Evolutionary conservation across 202 grass and related monocot species (phyloP), one percentile per base, ranked within the genome.

Genomic region (Hordeum pubiflorum): DNA sequence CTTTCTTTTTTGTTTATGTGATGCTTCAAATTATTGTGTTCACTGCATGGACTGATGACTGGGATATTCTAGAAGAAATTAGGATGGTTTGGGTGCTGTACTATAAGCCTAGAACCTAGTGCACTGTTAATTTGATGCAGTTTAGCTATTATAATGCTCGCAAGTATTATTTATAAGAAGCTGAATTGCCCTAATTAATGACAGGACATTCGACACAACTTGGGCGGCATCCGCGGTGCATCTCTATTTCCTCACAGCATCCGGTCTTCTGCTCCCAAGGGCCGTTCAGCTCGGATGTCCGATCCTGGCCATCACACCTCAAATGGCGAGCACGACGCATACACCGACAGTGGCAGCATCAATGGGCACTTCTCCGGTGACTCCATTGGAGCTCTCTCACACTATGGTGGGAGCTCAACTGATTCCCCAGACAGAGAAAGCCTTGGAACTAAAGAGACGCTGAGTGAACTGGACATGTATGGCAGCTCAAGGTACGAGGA

Each of bases 221-320:
- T 99, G 52, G 97, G 92, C 61, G 89, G 85, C 24, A 99, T 99
- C 65, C 87, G 85, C 4, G 81, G 92, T 18, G 69, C 92, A 73
- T 99, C 92, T 70, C 63, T 96, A 18, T 96, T 96, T 85, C 97
- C 97, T 22, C 97, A 90, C 50, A 96, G 97, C 75, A 96, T 99
- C 69, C 91, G 92, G 21, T 91, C 89, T 81, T 81, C 87, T 54
- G 48, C 75, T 67, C 58, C 56, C 17, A 99, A 96, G 81, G 70
- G 74, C n/a, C 79, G 82, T 23, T 75, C 85, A 38, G 69, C 87
- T 85, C 89, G 87, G 34, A 68, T 55, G 24, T 91, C 87, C 22
- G 87, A 99, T 59, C 72, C 90, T 41, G 77, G 85, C 7, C 79
- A 91, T 87, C 88, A 77, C 7, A n/a, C 67, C 50, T 75, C 79